Base-by-base conservation (phyloP, 2,329 filamentous ascomycete genomes). In the Geosmithia flava region DNA sequence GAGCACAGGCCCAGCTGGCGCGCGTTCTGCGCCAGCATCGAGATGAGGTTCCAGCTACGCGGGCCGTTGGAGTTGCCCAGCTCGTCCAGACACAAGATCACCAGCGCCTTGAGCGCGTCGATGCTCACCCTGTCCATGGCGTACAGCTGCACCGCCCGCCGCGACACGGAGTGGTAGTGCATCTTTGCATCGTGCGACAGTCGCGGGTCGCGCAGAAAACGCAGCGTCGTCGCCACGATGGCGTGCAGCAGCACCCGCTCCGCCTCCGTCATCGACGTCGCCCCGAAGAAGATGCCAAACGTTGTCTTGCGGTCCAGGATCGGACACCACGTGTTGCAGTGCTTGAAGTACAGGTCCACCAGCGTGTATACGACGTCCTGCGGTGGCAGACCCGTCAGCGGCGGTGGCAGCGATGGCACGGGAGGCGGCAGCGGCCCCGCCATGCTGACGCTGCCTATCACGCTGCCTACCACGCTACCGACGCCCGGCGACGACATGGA, bases 301-400 rank as follows among this genome's bases (percentile, higher is more conserved):
- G 65, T 69, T 0, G 67, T 65, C 48, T 70, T 68, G 7, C 68
- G 62, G 42, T 70, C 67, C 11, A 70, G 61, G 13, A 70, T 68
- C 0, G 68, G 68, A 46, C 67, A 70, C 78, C 78, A 81, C 0
- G 77, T 76, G 53, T 80, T 80, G 57, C 78, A 75, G 57, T 81
- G 76, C 54, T 78, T 79, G 64, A 81, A 81, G 60, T 78, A 81
- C 7, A 81, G 63, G 51, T 80, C 76, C 16, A 78, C 75, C 2
- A 81, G 62, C 2, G 72, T 74, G 51, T 80, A 81, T 3, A 80
- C 59, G 13, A 81, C 65, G 52, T 81, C 77, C 51, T 80, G 77
- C 0, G 78, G 75, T 2, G 78, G 78, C 1, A 81, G 69, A 47
- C 80, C 65, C 57, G 56, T 67, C 53, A 56, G 46, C 33, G 33